These are phyloP conservation scores for Entelexis paramagnoliae DNA, from an alignment of 1,139 yeast species.

Conservation along the genomic window DNA sequence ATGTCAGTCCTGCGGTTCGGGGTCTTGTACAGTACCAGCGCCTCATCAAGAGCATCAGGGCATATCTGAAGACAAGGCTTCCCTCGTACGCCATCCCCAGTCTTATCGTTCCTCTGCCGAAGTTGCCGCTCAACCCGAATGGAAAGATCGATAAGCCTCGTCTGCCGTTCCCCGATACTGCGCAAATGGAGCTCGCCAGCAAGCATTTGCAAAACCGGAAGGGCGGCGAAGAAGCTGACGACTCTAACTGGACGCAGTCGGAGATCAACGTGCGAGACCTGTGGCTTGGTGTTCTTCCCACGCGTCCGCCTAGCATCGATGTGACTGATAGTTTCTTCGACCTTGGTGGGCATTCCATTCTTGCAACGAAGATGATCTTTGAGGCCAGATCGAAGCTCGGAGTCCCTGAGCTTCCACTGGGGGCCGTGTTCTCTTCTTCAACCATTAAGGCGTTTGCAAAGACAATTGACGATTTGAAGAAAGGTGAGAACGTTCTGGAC, in stretches of 20 bases:
- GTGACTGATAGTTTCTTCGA: constrained; percentile 89
- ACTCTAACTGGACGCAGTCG: constrained; percentile 36
- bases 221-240: constrained; percentile 22
- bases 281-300: constrained; percentile 81
- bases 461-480: constrained; percentile 50
- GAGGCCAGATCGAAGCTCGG: constrained; percentile 69
- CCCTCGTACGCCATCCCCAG: constrained; percentile 94
- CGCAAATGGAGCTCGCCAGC: constrained; percentile 65
- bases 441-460: constrained; percentile 69
- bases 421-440: constrained; percentile 80
- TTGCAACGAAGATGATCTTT: constrained; percentile 95
- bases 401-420: constrained; percentile 69
- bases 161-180: constrained; percentile 86
- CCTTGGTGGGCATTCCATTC: constrained; percentile 92
- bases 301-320: constrained; percentile 63
- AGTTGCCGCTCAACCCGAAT: constrained; percentile 89
- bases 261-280: constrained; percentile 65
- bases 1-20: constrained; percentile 46
- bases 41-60: constrained; percentile 69
- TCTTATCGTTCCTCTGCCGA: constrained; percentile 72
- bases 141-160: constrained; percentile 98
- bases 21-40: constrained; percentile 71
- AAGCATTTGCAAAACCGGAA: constrained; percentile 30
- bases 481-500: constrained; percentile 32
- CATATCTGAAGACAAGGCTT: constrained; percentile 72